Base-by-base conservation (phyloP, 2,329 filamentous ascomycete species). In the Hypoxylon sp. region DNA sequence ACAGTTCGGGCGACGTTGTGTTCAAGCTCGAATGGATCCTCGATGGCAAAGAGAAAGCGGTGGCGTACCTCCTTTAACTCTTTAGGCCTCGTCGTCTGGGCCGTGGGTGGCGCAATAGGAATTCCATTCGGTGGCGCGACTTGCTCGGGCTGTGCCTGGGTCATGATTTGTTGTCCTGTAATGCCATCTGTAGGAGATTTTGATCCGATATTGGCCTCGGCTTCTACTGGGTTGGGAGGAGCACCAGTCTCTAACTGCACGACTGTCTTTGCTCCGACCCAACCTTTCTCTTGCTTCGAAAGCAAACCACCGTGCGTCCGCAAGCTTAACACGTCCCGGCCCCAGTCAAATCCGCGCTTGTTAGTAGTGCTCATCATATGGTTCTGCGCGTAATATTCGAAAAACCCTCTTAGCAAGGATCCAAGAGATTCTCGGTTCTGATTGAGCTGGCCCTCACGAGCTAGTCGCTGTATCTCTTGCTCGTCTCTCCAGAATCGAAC, bases 1-100 rank as follows among this genome's bases (percentile, higher is more conserved):
- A 97, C 93, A 0, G 93, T 97, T 53, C 93, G 85, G 2, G 92
- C 94, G 34, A 97, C 91, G 73, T 97, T 98, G 79, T 97, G 93
- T 43, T 93, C 90, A 1, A 90, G 80, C 81, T 97, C 93, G 75
- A 97, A 97, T 0, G 94, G 94, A 77, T 97, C 94, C 77, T 97
- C 94, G 66, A 98, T 94, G 32, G 93, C 93, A 71, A 97, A 92
- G 3, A 97, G 85, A 77, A 93, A 97, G 11, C 93, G 89, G 75
- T 94, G 89, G 1, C 92, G 88, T 13, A 95, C 86, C 75, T 94
- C 92, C 72, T 91, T 92, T 55, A 86, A 75, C 32, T 86, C 83
- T 4, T 75, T 75, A 10, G 76, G 69, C 56, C 80, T 82, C 2
- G 73, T 21, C 7, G 56, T 21, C 14, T 71, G 61, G 6, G 74